phyloP scores from a whole-genome alignment of 345 rosid species.

The Litchi chinensis region DNA sequence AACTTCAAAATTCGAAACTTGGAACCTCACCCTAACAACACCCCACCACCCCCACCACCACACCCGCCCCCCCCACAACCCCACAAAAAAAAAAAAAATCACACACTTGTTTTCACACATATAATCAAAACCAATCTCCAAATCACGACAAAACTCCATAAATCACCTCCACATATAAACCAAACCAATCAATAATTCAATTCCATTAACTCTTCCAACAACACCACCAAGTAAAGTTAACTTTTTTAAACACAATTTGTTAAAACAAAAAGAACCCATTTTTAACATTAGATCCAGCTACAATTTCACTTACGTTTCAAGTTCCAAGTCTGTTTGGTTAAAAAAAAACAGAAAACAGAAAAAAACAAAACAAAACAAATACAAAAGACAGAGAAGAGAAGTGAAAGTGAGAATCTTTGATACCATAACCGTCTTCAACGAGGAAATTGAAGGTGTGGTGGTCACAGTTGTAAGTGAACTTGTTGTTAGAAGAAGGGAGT shows the following conservation, averaged over 20 bases:
- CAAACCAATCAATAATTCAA: not conserved
- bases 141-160: not conserved
- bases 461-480: slow-evolving; percentile 97
- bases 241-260: not conserved
- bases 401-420: not conserved
- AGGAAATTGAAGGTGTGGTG: slow-evolving; percentile 97
- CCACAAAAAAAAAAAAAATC: too few relatives aligned
- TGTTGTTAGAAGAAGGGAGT: slow-evolving; percentile 88
- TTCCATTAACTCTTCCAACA: not conserved
- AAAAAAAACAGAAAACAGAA: too few relatives aligned
- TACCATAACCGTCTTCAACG: slow-evolving; percentile 91
- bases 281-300: slow-evolving; percentile 31
- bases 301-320: not conserved
- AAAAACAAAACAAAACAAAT: too few relatives aligned
- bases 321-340: not conserved
- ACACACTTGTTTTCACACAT: not conserved
- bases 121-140: not conserved
- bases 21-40: not conserved
- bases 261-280: not conserved
- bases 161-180: not conserved
- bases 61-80: too few relatives aligned
- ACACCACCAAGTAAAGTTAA: not conserved
- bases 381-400: not conserved
- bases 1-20: not conserved
- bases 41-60: too few relatives aligned